phyloP scores from a whole-genome alignment of 2,329 filamentous ascomycete genomes.

The Teratosphaeria zuluensis region DNA sequence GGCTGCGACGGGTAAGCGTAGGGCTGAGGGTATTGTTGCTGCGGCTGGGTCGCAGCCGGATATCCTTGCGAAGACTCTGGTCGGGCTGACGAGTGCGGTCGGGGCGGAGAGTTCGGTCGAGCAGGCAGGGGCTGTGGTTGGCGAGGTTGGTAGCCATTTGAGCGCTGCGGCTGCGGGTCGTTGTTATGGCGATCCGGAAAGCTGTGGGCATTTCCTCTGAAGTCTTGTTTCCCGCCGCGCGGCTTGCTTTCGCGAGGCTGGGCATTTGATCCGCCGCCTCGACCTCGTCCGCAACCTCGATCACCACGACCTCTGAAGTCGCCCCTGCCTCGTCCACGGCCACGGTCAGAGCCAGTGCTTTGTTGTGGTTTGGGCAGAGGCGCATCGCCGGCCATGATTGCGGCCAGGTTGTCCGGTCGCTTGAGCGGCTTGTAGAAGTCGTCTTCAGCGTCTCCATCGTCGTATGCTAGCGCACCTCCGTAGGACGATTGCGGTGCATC shows the following conservation, averaged over 20 bases:
- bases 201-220: constrained; percentile 14
- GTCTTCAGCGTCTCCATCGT: constrained; percentile 31
- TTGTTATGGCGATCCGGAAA: constrained; percentile 17
- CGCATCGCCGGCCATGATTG: constrained; percentile 32
- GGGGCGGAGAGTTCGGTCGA: constrained; percentile 7
- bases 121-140: neutral
- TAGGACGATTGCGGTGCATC: constrained; percentile 17
- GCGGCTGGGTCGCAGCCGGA: neutral
- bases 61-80: neutral
- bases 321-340: constrained; percentile 14
- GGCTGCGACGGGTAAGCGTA: constrained; percentile 44
- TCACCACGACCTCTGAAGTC: constrained; percentile 17
- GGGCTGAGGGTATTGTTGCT: neutral
- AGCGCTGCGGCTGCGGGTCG: neutral
- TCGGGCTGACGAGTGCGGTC: constrained; percentile 40
- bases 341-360: constrained; percentile 26
- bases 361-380: constrained; percentile 19
- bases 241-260: constrained; percentile 8
- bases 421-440: constrained; percentile 40
- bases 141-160: constrained; percentile 4
- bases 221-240: constrained; percentile 2
- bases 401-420: constrained; percentile 37
- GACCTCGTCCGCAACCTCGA: constrained; percentile 9
- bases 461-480: constrained; percentile 27
- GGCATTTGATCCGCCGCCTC: constrained; percentile 8